Evolutionary conservation across 129 eudicot genomes (phyloP), one percentile per base, ranked within the genome.

Genomic region (Scalesia atractyloides): DNA sequence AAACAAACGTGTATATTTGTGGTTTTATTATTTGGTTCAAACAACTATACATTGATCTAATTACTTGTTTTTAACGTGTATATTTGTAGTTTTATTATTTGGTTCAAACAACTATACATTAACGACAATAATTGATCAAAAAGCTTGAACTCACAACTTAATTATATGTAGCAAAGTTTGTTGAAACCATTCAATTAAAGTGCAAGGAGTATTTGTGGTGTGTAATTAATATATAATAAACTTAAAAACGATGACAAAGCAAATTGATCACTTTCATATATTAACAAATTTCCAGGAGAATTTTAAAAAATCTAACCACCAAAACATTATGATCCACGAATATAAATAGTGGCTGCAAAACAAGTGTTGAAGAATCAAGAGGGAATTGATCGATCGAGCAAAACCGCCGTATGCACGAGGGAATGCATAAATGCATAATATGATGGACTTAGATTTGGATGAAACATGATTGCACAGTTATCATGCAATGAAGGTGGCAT

Each of bases 381-480:
- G 80, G 80, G 80, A 76, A 76, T 67, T 76, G 80, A 49, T 49
- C 15, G 57, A 22, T 15, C 15, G 57, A 22, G 63, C 24, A 65
- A n/a, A 34, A 68, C 46, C 67, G 74, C 80, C 80, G 74, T 76
- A 60, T 76, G 80, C 44, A 46, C 1, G 52, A 76, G 80, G 80
- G 68, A 76, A 67, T 67, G 49, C 48, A 76, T 76, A 76, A 76
- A 76, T 76, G 80, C 74, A 76, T 57, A 30, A 76, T 56, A 30
- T 15, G 61, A 17, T 66, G 50, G 52, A 67, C 67, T 76, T 50
- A 43, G 80, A 76, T 76, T 67, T 68, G 61, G 59, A 76, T 66
- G 79, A 66, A 66, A 11, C 19, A 26, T 44, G 11, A 13, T 20
- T 37, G 43, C 26, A 72, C 58, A 59, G 43, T 52, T 46, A 73